Base-by-base conservation (phyloP, 2,329 filamentous ascomycete genomes). In the Acrodontium crateriforme region DNA sequence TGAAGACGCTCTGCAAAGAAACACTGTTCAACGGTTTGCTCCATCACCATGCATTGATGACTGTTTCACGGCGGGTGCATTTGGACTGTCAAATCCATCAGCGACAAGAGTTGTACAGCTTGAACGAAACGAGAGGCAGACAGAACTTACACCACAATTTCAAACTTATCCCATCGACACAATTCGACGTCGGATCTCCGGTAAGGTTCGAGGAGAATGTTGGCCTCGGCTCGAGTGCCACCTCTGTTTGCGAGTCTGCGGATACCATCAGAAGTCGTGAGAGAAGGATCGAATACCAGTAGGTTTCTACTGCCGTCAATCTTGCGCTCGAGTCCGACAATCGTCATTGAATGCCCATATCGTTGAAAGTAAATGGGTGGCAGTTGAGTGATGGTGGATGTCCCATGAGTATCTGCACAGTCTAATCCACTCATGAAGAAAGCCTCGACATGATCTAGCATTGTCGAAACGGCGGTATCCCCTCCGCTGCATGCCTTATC, bases 331-430 rank as follows among this genome's bases (percentile, higher is more conserved):
- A 92, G 65, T 0, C 87, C 87, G 30, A 95, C 64, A 28, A 95
- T 83, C 1, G 83, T 92, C 60, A 93, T 65, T 1, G 85, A 94
- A 52, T 95, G 87, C 3, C 84, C 82, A 67, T 74, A 72, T 42
- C 89, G 81, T 49, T 95, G 87, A 36, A 93, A 74, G 54, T 94
- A 95, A 21, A 95, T 75, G 0, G 89, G 85, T 20, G 87, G 75
- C 6, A 87, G 59, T 9, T 63, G 55, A 0, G 87, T 94, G 29
- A 65, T 58, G 28, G 71, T 65, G n/a, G 93, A 68, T 44, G 74
- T 81, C 18, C 67, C 60, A 5, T 58, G 46, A 4, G 56, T 12
- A 16, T 16, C 3, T 5, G 60, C 56, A 4, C 57, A 55, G 9
- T 65, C 66, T 5, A 45, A 41, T 5, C 47, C 50, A n/a, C 57